Evolutionary conservation across 805 yeast genomes (phyloP), one percentile per base, ranked within the genome.

Genomic region (Nakazawaea wickerhamii): DNA sequence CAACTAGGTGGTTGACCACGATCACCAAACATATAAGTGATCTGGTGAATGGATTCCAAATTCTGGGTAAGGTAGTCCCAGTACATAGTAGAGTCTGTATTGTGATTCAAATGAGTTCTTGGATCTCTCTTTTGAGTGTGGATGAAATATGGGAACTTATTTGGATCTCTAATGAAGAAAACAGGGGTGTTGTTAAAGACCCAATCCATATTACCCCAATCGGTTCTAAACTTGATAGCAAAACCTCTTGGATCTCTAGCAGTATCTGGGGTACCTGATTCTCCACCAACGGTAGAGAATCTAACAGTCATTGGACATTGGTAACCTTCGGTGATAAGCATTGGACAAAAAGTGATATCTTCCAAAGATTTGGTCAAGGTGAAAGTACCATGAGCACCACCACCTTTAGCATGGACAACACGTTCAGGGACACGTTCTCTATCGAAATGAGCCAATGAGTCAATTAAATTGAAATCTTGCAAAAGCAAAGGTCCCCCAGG

Each of bases 121-220:
- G 87, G 86, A 61, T 78, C 70, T 53, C 86, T 73, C 71, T 80
- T 80, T 62, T 79, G 85, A 18, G 85, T 75, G 65, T 79, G 85
- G 52, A 79, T 79, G 57, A 79, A 78, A 50, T 69, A 68, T 8
- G 83, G 79, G 66, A 79, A 79, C 66, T 79, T 78, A 33, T 71
- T 59, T 28, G 84, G 84, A 60, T 79, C 81, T 48, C 84, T 68
- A 46, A 79, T 65, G 63, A 79, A 79, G 58, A 79, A 79, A 21
- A 79, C 68, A 11, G 87, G 87, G 17, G 86, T 81, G 64, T 81
- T 81, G 65, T 79, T 81, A 68, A 76, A 78, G 17, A 80, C 87
- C 82, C 83, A 79, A 64, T 80, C 87, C 53, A 77, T 61, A 60
- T 72, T 75, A 41, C 87, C 87, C 55, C 77, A 80, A 48, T 78